phyloP scores from a whole-genome alignment of 228 moss, liverwort and hornwort species.

The Sphagnum fallax region DNA sequence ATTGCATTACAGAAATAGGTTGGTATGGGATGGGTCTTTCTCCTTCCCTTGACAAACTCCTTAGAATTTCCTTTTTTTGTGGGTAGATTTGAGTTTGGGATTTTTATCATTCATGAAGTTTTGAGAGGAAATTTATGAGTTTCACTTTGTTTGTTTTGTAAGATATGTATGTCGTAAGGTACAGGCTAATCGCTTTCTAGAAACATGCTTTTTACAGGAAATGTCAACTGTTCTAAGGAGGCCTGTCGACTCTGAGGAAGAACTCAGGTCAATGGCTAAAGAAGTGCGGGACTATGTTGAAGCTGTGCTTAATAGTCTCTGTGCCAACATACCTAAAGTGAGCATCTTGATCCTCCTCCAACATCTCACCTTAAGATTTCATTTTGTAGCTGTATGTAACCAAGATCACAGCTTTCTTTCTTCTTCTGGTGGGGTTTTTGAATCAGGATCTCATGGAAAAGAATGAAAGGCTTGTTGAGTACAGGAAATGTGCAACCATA shows the following conservation, averaged over 20 bases:
- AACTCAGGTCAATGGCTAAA: conserved; percentile 90
- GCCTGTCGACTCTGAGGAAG: conserved; percentile 90
- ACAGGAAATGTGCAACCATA: too few relatives aligned
- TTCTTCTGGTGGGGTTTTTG: not conserved
- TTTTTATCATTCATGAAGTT: not conserved
- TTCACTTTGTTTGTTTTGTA: not conserved
- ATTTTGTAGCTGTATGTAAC: not conserved
- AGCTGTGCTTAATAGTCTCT: conserved; percentile 93
- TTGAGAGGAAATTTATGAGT: not conserved
- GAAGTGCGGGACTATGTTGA: conserved; percentile 98
- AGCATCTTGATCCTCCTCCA: conserved; percentile 8
- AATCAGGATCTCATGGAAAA: not conserved
- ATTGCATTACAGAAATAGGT: too few relatives aligned
- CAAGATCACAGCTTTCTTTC: not conserved
- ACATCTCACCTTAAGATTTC: not conserved
- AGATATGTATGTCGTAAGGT: not conserved
- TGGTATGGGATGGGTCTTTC: too few relatives aligned
- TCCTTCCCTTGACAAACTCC: too few relatives aligned
- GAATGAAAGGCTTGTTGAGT: too few relatives aligned
- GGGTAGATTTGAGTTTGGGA: not conserved
- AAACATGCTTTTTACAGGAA: conserved; percentile 22
- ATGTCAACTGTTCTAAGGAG: conserved; percentile 49
- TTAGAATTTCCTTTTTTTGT: too few relatives aligned
- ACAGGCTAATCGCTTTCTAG: not conserved
- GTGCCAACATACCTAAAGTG: conserved; percentile 94